phyloP scores from a whole-genome alignment of 2,329 filamentous ascomycete genomes.

The Ophiostoma triangulosporum region DNA sequence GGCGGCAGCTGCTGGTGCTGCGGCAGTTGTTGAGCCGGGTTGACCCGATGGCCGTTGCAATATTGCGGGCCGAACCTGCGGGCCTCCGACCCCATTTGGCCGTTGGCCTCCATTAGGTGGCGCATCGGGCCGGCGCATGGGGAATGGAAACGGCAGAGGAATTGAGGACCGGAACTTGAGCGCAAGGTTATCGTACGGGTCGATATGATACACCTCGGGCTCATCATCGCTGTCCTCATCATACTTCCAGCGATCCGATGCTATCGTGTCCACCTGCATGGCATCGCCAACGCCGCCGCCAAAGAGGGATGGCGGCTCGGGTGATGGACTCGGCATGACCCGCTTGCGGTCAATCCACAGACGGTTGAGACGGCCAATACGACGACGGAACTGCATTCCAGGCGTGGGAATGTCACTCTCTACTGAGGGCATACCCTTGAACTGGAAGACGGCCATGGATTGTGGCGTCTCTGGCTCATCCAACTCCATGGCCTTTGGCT shows the following conservation, averaged over 20 bases:
- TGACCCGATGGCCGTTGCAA: neutral
- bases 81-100: neutral
- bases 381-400: constrained; percentile 61
- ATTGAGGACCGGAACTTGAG: constrained; percentile 49
- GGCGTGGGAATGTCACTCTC: constrained; percentile 11
- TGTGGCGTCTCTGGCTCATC: constrained; percentile 27
- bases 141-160: constrained; percentile 26
- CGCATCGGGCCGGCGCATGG: constrained; percentile 11
- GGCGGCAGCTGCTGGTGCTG: constrained; percentile 13
- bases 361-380: constrained; percentile 72
- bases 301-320: constrained; percentile 17
- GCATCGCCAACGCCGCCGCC: neutral
- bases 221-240: constrained; percentile 79
- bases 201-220: constrained; percentile 58
- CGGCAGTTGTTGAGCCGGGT: neutral
- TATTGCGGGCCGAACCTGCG: constrained; percentile 10
- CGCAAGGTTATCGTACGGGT: constrained; percentile 50
- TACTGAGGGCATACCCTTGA: constrained; percentile 24
- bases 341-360: constrained; percentile 79
- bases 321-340: constrained; percentile 36
- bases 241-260: constrained; percentile 68
- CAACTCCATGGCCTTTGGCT: constrained; percentile 34
- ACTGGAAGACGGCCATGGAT: constrained; percentile 29
- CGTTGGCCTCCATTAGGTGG: neutral
- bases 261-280: constrained; percentile 19